Conservation (phyloP, 2,329 filamentous ascomycete species). For the Alternaria angustiovoidea region DNA sequence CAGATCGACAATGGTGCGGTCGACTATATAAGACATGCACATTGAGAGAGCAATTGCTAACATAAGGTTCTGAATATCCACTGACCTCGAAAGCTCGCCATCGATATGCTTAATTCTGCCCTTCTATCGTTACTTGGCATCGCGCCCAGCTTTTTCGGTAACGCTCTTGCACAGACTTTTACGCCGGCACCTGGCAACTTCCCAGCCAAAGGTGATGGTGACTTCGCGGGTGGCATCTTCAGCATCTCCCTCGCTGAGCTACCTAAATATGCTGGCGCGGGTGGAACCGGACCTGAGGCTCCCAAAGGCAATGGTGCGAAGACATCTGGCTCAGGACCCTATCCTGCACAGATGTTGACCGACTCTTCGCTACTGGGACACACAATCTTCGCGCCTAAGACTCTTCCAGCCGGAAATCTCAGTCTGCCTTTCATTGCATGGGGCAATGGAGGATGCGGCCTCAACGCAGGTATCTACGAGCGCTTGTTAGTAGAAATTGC, state of each 20-base stretch:
- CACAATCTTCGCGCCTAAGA: neutral
- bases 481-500: conserved; percentile 31
- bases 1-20: neutral
- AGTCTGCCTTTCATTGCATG: conserved; percentile 31
- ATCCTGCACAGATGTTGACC: conserved; percentile 27
- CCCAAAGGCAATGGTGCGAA: no score
- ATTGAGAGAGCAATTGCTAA: neutral
- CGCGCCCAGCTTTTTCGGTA: neutral
- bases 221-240: conserved; percentile 34
- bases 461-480: conserved; percentile 24
- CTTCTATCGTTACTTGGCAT: conserved; percentile 9
- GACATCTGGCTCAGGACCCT: conserved; percentile 24
- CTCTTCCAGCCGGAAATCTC: conserved; percentile 21
- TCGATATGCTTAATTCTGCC: conserved; percentile 7
- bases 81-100: neutral
- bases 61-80: neutral
- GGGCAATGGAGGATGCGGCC: conserved; percentile 28
- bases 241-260: conserved; percentile 29
- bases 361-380: conserved; percentile 9
- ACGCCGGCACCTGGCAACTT: conserved; percentile 25
- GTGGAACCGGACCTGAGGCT: no score
- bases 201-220: conserved; percentile 30
- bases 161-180: conserved; percentile 17
- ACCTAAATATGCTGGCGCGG: conserved; percentile 18
- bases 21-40: neutral